Conservation (phyloP, 352 stramenopile genomes). For the Globisporangium irregulare region DNA sequence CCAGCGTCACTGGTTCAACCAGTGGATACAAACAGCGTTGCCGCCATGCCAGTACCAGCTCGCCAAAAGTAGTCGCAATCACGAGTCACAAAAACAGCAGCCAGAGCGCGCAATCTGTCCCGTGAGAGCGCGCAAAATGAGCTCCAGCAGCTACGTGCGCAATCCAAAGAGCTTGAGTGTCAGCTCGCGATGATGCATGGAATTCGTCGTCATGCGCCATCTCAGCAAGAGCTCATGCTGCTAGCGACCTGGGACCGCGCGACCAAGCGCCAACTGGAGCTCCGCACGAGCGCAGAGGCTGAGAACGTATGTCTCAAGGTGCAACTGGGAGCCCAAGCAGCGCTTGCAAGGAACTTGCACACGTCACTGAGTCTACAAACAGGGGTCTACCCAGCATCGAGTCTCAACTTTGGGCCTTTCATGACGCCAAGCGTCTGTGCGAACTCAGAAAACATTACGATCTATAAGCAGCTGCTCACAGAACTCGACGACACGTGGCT, state of each 20-base stretch:
- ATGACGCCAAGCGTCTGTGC: not conserved
- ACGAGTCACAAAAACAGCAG: not conserved
- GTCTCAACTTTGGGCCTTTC: not conserved
- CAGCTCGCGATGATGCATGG: slow-evolving; percentile 9
- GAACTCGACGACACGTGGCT: slow-evolving; percentile 1
- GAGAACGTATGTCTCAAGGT: slow-evolving; percentile 11
- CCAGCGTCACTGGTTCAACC: not conserved
- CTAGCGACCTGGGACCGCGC: slow-evolving; percentile 3
- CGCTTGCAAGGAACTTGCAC: not conserved
- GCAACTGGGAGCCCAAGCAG: not conserved
- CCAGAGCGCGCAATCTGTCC: slow-evolving; percentile 11
- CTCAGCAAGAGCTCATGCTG: slow-evolving; percentile 2
- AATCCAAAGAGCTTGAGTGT: slow-evolving; percentile 9
- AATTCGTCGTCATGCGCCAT: not conserved
- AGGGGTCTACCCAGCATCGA: not conserved
- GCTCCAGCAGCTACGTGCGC: slow-evolving; percentile 19
- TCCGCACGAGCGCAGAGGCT: not conserved
- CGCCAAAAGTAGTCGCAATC: not conserved
- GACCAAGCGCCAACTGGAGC: not conserved
- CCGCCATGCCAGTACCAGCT: no score
- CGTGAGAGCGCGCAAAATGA: slow-evolving; percentile 26
- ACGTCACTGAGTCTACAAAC: not conserved
- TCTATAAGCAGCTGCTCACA: not conserved
- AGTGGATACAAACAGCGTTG: not conserved
- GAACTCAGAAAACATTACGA: not conserved